Evolutionary conservation across 2,329 filamentous ascomycete genomes (phyloP), one percentile per base, ranked within the genome.

Genomic region (Boeremia lycopersici): DNA sequence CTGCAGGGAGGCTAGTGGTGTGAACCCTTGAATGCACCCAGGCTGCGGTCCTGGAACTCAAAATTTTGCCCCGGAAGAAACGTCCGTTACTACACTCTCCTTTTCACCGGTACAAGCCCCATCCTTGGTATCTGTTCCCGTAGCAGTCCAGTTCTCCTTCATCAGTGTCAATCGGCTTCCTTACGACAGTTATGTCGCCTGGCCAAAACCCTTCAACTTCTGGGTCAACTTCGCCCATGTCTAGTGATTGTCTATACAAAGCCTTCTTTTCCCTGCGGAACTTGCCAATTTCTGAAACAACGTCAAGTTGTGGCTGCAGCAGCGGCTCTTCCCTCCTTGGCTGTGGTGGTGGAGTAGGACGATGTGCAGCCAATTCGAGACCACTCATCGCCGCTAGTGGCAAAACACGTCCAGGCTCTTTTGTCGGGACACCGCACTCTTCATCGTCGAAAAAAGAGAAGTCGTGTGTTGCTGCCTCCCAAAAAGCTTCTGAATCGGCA

Each of bases 371-470:
- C 30, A 73, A 65, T 36, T 77, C 69, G 11, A 81, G 66, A 5
- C 76, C 75, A 50, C 78, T 75, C 61, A 80, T 81, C 34, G 78
- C 79, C 25, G 76, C 72, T 54, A 79, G 76, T 1, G 80, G 79
- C 42, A 80, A 72, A 45, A 74, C 75, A 48, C 76, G 76, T 2
- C 75, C 75, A 6, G 75, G 73, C 29, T 81, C 79, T 47, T 74
- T 69, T 23, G 75, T 74, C 12, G 80, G 80, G 12, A 82, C 74
- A 10, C 80, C 76, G 55, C 82, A 83, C 62, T 86, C 84, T 41
- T 82, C 82, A 34, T 84, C 82, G 1, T 77, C 79, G 53, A 87
- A 87, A 70, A 86, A 86, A 26, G 82, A 84, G 58, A 87, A 87
- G 63, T 87, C 85, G 46, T 82, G 77, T 51, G 79, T 76, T 3